Conservation (phyloP, 176 grass and related monocot genomes). For the Juncus effusus region DNA sequence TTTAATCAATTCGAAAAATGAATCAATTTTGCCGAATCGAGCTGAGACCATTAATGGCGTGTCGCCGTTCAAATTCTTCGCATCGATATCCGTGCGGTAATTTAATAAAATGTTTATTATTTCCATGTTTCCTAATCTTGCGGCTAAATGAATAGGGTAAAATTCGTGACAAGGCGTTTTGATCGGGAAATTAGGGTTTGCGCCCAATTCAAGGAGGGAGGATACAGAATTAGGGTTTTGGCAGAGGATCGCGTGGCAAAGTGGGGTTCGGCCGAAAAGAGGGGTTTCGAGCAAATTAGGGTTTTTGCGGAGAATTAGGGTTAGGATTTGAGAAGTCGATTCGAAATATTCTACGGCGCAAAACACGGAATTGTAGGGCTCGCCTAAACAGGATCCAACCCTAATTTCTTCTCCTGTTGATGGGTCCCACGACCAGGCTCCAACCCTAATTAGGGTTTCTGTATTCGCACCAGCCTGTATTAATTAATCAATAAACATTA, state of each 20-base stretch:
- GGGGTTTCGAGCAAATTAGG: constrained; percentile 50
- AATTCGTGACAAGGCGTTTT: constrained; percentile 29
- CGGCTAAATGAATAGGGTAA: constrained; percentile 49
- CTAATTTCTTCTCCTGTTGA: constrained; percentile 47
- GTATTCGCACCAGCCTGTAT: constrained; percentile 47
- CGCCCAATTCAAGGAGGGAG: constrained; percentile 41
- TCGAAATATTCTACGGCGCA: constrained; percentile 59
- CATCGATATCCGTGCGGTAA: constrained; percentile 39
- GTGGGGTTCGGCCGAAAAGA: constrained; percentile 47
- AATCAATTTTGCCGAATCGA: constrained; percentile 36
- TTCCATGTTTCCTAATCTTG: constrained; percentile 36
- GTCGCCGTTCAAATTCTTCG: constrained; percentile 37
- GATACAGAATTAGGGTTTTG: constrained; percentile 46
- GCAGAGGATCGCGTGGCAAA: constrained; percentile 65
- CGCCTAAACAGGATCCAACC: constrained; percentile 51
- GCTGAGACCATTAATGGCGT: constrained; percentile 59
- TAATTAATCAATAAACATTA: not conserved
- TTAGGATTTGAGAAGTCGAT: constrained; percentile 47
- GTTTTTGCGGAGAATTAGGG: constrained; percentile 39
- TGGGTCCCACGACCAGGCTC: constrained; percentile 61
- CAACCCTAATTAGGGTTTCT: constrained; percentile 37
- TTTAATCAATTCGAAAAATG: constrained; percentile 48
- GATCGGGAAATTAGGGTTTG: constrained; percentile 58
- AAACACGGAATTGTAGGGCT: constrained; percentile 48
- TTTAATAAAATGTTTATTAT: constrained; percentile 37